Evolutionary conservation across 768 basidiomycete species (phyloP), one percentile per base, ranked within the genome.

Genomic region (Dentipellis fragilis): DNA sequence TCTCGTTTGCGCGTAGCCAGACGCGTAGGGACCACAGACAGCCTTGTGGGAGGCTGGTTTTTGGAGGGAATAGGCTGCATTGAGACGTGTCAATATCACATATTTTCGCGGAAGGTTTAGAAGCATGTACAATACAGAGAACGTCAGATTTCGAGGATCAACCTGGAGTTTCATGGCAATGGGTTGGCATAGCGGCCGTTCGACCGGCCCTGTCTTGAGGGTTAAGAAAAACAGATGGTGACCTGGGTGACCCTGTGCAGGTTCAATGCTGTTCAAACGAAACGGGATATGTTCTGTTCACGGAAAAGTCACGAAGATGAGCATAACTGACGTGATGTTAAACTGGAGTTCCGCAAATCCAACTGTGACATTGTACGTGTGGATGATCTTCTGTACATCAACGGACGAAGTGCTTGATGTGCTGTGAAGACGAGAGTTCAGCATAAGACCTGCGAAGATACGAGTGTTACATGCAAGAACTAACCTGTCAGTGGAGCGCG

Each of bases 1-100:
- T 67, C n/a, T 71, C 74, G 35, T 76, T 75, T 5, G 74, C 74
- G 12, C 80, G 74, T 46, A 86, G 69, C 84, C 85, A 87, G 17
- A 85, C 79, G 0, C 85, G 81, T 19, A 85, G 68, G 14, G 78
- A 76, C 68, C 72, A 80, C 3, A 84, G 65, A 54, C 75, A 78
- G 0, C 76, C 80, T n/a, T 68, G 67, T 0, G 84, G 83, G 1
- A 82, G 66, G 47, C 73, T 74, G 19, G 73, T 61, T 64, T 79
- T 80, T n/a, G 83, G 83, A 10, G 81, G 81, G 63, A 83, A 84
- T 7, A 76, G 67, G 60, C 83, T 85, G 52, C 36, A 39, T 37
- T 2, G 21, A 14, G 37, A 9, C 10, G 10, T 6, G 46, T 37
- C 36, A 39, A 36, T 29, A 37, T 29, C 42, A 14, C 14, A 39